phyloP scores from a whole-genome alignment of 1,284 basidiomycete genomes.

The Sanguinoderma infundibulare region DNA sequence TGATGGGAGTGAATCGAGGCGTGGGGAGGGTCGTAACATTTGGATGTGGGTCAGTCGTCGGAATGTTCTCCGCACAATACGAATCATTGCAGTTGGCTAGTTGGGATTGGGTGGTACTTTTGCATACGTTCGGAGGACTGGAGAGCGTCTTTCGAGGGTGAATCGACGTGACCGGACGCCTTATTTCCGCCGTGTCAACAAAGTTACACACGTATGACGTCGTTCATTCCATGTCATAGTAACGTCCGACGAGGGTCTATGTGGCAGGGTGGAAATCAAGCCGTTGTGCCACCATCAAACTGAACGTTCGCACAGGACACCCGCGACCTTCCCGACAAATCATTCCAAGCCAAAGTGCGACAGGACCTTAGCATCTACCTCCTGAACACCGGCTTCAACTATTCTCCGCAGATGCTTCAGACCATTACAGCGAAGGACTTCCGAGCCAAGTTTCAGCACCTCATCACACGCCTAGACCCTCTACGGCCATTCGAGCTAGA shows the following conservation, averaged over 20 bases:
- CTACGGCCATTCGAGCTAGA: constrained; percentile 59
- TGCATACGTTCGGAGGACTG: too few relatives aligned
- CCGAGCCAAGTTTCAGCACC: constrained; percentile 77
- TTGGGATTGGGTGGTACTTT: too few relatives aligned
- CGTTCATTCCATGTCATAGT: constrained; percentile 16
- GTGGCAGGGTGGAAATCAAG: constrained; percentile 56
- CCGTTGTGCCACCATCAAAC: constrained; percentile 50
- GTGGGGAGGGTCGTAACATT: not conserved
- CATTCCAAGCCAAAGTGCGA: constrained; percentile 75
- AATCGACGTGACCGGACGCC: too few relatives aligned
- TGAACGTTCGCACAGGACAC: constrained; percentile 64
- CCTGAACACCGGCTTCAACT: constrained; percentile 62
- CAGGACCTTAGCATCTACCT: constrained; percentile 78
- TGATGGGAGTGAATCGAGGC: too few relatives aligned
- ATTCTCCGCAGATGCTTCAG: constrained; percentile 65
- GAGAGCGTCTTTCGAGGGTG: too few relatives aligned
- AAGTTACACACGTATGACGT: not conserved
- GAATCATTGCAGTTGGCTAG: too few relatives aligned
- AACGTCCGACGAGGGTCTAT: constrained; percentile 72
- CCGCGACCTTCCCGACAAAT: constrained; percentile 73
- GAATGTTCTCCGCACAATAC: too few relatives aligned
- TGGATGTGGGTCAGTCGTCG: not conserved
- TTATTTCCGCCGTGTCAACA: not conserved
- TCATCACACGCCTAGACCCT: constrained; percentile 77
- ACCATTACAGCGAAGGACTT: constrained; percentile 86